Conservation (phyloP, 2,329 filamentous ascomycete species). For the Nemania abortiva region DNA sequence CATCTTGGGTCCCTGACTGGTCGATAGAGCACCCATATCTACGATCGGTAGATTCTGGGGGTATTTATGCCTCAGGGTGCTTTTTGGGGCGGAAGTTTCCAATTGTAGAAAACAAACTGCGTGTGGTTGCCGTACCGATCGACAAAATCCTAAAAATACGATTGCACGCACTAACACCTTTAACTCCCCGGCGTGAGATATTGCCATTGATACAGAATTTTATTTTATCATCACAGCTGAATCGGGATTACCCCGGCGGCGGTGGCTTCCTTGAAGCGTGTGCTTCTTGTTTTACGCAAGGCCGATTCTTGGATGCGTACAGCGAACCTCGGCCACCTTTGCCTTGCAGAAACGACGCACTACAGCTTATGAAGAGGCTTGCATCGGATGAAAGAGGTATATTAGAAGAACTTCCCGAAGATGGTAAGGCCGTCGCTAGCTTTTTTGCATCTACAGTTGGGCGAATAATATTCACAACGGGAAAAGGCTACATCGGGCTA, state of each 20-base stretch:
- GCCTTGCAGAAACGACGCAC: background rate
- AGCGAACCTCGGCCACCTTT: background rate
- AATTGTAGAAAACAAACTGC: background rate
- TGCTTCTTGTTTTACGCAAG: background rate
- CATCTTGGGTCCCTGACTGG: slow-evolving; percentile 7
- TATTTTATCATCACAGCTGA: background rate
- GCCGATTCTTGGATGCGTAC: background rate
- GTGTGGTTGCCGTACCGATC: background rate
- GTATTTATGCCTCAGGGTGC: background rate
- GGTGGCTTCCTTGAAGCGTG: background rate
- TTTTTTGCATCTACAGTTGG: background rate
- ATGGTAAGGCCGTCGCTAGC: background rate
- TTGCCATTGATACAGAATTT: background rate
- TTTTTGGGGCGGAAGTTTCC: background rate
- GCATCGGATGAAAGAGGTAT: background rate
- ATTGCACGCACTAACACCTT: background rate
- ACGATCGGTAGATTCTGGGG: background rate
- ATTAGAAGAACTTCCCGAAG: background rate
- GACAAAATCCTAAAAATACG: background rate
- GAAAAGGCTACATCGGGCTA: background rate
- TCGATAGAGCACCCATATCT: background rate
- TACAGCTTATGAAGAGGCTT: background rate
- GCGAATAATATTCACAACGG: background rate
- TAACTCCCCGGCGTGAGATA: too few species aligned
- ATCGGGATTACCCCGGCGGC: background rate